These are phyloP conservation scores for Wickerhamomyces bovis DNA, from an alignment of 805 yeast species.

Conservation along the genomic window DNA sequence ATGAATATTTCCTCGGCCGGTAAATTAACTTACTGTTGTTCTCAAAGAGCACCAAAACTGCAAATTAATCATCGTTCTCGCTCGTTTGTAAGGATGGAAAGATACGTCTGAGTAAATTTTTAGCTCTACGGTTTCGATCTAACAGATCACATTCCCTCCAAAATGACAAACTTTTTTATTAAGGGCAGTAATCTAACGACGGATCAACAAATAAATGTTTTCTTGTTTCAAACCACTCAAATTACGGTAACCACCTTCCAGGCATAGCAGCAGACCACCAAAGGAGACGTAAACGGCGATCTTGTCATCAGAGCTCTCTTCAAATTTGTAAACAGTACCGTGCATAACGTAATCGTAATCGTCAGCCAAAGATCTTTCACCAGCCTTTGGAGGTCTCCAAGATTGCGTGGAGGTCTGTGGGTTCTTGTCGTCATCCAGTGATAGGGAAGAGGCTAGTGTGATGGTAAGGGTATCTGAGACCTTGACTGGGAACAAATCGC, in stretches of 20 bases:
- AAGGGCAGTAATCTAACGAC: slow-evolving; percentile 33
- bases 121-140: background rate
- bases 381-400: slow-evolving; percentile 62
- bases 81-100: too few species aligned
- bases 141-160: background rate
- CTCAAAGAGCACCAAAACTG: too few species aligned
- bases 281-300: slow-evolving; percentile 87
- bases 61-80: too few species aligned
- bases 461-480: slow-evolving; percentile 75
- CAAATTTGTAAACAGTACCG: slow-evolving; percentile 95
- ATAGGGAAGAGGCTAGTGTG: slow-evolving; percentile 74
- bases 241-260: slow-evolving; percentile 92
- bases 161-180: background rate
- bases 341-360: slow-evolving; percentile 98
- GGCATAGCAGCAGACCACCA: slow-evolving; percentile 89
- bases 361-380: slow-evolving; percentile 84
- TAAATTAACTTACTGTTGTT: too few species aligned
- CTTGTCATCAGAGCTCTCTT: slow-evolving; percentile 64
- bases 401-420: slow-evolving; percentile 38
- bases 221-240: slow-evolving; percentile 89
- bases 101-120: too few species aligned
- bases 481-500: slow-evolving; percentile 84
- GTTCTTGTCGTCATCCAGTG: slow-evolving; percentile 42
- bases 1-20: background rate
- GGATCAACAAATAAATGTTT: slow-evolving; percentile 82